phyloP scores from a whole-genome alignment of 257 asterid genomes.

The Coffea eugenioides region DNA sequence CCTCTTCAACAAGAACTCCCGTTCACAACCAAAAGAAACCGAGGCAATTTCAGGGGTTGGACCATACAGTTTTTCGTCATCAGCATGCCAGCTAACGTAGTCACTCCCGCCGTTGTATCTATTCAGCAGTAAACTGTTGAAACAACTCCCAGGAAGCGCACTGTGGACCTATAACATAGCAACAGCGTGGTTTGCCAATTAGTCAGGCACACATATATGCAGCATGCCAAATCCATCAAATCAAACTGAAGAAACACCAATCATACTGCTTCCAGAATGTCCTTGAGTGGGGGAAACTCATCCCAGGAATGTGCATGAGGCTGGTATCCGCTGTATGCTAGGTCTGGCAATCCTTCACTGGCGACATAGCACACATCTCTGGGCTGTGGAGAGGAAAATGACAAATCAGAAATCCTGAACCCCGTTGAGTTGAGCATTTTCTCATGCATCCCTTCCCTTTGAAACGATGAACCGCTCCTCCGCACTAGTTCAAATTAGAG shows the following conservation, averaged over 20 bases:
- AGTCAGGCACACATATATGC: not conserved
- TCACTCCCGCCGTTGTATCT: slow-evolving; percentile 87
- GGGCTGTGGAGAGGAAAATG: slow-evolving; percentile 43
- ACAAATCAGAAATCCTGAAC: not conserved
- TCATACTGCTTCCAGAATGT: slow-evolving; percentile 63
- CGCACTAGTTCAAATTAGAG: not conserved
- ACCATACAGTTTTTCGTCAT: slow-evolving; percentile 90
- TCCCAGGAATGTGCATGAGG: slow-evolving; percentile 91
- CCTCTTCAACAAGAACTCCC: slow-evolving; percentile 83
- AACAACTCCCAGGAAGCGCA: slow-evolving; percentile 77
- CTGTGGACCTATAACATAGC: slow-evolving; percentile 56
- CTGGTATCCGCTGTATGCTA: slow-evolving; percentile 75
- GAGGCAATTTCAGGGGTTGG: slow-evolving; percentile 90
- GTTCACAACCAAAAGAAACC: slow-evolving; percentile 84
- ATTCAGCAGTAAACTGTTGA: slow-evolving; percentile 81
- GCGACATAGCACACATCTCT: slow-evolving; percentile 88
- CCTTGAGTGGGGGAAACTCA: slow-evolving; percentile 79
- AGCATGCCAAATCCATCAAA: not conserved
- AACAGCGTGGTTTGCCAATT: not conserved
- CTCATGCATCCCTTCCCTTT: not conserved
- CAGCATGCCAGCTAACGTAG: slow-evolving; percentile 98
- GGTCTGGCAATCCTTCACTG: slow-evolving; percentile 58
- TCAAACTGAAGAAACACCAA: slow-evolving; percentile 2
- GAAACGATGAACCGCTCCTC: not conserved
- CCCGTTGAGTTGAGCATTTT: not conserved